Percentiles rank a stretch among this genome's conserved stretches.
Evolutionary conservation across 1,139 yeast genomes (phyloP).

Genomic region (Sporopachydermia cereana): DNA sequence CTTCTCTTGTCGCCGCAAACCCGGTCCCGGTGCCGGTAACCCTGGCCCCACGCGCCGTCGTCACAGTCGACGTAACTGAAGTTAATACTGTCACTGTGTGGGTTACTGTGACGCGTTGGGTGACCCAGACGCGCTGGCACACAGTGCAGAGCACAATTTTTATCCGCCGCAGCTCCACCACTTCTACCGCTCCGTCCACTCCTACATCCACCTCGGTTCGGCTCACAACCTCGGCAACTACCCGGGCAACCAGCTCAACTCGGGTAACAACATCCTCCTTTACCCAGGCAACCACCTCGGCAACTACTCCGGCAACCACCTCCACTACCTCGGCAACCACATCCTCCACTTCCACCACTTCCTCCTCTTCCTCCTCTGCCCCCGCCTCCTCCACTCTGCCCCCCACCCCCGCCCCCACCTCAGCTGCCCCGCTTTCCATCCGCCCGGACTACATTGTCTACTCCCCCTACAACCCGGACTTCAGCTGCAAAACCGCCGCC

Average conservation of each 20-base stretch:
- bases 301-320: slow-evolving; percentile 20
- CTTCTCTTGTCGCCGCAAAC: too few species aligned
- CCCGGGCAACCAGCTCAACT: neutral
- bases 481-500: slow-evolving; percentile 49
- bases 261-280: too few species aligned
- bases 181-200: neutral
- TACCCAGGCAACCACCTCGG: slow-evolving; percentile 12
- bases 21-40: too few species aligned
- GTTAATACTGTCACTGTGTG: slow-evolving; percentile 1
- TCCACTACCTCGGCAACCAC: slow-evolving; percentile 8
- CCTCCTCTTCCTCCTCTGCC: slow-evolving; percentile 11
- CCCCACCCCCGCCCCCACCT: neutral
- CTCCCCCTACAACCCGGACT: slow-evolving; percentile 66
- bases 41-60: neutral
- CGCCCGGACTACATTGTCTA: slow-evolving; percentile 53
- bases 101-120: neutral
- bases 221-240: neutral
- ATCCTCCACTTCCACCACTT: slow-evolving; percentile 2
- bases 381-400: slow-evolving; percentile 11
- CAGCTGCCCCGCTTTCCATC: slow-evolving; percentile 20
- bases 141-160: neutral
- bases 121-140: slow-evolving; percentile 1
- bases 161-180: neutral
- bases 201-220: neutral
- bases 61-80: slow-evolving; percentile 1